Conservation (phyloP, 1,284 basidiomycete genomes). For the Pulveroboletus sp. region DNA sequence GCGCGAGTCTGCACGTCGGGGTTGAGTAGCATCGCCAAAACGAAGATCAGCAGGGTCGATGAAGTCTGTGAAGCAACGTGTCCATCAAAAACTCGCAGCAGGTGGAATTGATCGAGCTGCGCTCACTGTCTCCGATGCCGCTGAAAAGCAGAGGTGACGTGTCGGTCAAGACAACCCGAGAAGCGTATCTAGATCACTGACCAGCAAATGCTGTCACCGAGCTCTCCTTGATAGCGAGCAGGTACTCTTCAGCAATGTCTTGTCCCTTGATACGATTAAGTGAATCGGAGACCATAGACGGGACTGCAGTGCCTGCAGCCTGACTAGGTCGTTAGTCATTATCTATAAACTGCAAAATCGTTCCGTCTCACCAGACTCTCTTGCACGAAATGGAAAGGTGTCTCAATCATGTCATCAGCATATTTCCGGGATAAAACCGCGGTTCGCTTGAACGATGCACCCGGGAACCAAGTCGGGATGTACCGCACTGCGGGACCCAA, state of each 20-base stretch:
- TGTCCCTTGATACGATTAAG: slow-evolving; percentile 18
- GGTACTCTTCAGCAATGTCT: slow-evolving; percentile 5
- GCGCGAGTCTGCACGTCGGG: slow-evolving; percentile 31
- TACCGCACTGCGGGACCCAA: slow-evolving; percentile 21
- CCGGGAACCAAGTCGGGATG: slow-evolving; percentile 33
- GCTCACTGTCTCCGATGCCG: slow-evolving; percentile 35
- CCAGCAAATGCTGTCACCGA: slow-evolving; percentile 37
- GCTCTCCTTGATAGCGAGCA: slow-evolving; percentile 31
- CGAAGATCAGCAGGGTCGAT: slow-evolving; percentile 28
- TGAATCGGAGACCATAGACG: slow-evolving; percentile 33
- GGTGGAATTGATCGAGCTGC: neutral
- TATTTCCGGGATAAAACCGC: slow-evolving; percentile 27
- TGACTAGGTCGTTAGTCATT: slow-evolving; percentile 5
- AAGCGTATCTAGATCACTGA: slow-evolving; percentile 6
- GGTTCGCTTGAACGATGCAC: slow-evolving; percentile 31
- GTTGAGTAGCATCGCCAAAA: slow-evolving; percentile 34
- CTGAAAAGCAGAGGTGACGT: slow-evolving; percentile 9
- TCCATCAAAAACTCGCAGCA: neutral
- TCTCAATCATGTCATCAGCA: slow-evolving; percentile 31
- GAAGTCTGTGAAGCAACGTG: slow-evolving; percentile 24
- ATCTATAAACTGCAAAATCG: neutral
- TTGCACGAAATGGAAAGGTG: slow-evolving; percentile 31
- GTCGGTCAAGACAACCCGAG: slow-evolving; percentile 8
- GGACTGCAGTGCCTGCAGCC: slow-evolving; percentile 30
- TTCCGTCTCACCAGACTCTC: slow-evolving; percentile 21